A percentile compares a stretch with the other conserved stretches of the same genome.
These are phyloP conservation scores for Spirogloea muscicola DNA, from an alignment of 139 green algal genomes.

Conservation along the genomic window DNA sequence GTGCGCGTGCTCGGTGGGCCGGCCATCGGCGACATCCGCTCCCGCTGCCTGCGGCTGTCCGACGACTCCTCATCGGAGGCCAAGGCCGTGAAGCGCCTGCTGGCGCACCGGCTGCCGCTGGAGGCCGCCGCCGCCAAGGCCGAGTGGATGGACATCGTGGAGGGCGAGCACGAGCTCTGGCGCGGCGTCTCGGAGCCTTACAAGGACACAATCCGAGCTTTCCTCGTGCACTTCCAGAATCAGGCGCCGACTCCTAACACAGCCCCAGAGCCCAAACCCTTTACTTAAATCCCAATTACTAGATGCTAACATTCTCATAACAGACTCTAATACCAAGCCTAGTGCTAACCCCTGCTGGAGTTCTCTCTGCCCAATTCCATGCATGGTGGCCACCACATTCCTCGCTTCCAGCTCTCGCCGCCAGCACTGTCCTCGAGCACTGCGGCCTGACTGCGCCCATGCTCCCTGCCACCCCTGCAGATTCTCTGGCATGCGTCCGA, in stretches of 20 bases:
- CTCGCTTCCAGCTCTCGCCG: too few species aligned
- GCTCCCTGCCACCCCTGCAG: too few species aligned
- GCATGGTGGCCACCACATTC: too few species aligned
- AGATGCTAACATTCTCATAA: too few species aligned
- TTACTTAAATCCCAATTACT: too few species aligned
- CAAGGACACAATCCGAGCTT: conserved; percentile 96
- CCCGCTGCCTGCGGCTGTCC: conserved; percentile 86
- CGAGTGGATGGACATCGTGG: conserved; percentile 71
- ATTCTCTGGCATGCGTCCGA: conserved; percentile 67
- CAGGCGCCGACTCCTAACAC: too few species aligned
- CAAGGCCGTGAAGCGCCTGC: conserved; percentile 73
- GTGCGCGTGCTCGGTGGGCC: conserved; percentile 92
- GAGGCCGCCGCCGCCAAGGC: conserved; percentile 43
- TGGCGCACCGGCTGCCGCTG: conserved; percentile 79
- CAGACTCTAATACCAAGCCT: too few species aligned
- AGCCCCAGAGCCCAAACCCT: too few species aligned
- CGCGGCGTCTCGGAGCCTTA: conserved; percentile 86
- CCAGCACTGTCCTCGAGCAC: too few species aligned
- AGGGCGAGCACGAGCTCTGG: conserved; percentile 90
- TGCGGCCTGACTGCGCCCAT: too few species aligned
- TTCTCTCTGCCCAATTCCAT: too few species aligned
- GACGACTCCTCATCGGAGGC: conserved; percentile 81
- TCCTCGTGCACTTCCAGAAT: conserved; percentile 93
- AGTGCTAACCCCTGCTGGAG: too few species aligned
- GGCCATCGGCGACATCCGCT: conserved; percentile 95